Evolutionary conservation across 108 stramenopile species (phyloP).

Genomic region (Skeletonema grethae): DNA sequence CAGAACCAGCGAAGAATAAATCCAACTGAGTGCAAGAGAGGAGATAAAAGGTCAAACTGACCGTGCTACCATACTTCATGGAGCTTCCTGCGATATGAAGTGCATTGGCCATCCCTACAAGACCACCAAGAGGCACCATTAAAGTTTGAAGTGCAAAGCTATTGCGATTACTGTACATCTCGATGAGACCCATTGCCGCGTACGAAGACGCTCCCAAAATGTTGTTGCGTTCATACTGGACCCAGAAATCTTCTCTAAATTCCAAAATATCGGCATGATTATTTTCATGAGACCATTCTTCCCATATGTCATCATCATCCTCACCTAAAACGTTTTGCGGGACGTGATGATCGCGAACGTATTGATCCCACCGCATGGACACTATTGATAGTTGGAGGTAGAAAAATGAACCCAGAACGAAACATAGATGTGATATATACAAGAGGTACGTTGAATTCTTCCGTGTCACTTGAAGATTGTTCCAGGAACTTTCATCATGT

Average conservation of each 20-base stretch:
- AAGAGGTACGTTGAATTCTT: neutral
- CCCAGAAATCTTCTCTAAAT: neutral
- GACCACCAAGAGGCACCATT: neutral
- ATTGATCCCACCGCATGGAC: neutral
- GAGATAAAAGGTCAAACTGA: neutral
- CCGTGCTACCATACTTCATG: neutral
- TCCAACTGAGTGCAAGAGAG: neutral
- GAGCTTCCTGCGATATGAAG: neutral
- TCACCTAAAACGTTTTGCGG: neutral
- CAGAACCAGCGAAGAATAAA: neutral
- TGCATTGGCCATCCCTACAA: neutral
- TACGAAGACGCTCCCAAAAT: neutral
- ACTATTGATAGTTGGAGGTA: neutral
- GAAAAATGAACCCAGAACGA: neutral
- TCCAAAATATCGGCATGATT: neutral
- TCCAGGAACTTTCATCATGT: neutral
- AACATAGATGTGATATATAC: neutral
- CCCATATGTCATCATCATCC: slow-evolving; percentile 3
- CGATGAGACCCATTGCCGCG: neutral
- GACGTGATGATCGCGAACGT: neutral
- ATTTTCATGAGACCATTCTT: neutral
- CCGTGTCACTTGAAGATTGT: neutral
- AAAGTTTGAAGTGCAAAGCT: neutral
- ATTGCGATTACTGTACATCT: neutral
- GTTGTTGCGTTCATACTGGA: neutral